Percentiles rank a stretch among this genome's conserved stretches.
phyloP scores from a whole-genome alignment of 441 rosid genomes.

The Euphorbia schlechtendalii region DNA sequence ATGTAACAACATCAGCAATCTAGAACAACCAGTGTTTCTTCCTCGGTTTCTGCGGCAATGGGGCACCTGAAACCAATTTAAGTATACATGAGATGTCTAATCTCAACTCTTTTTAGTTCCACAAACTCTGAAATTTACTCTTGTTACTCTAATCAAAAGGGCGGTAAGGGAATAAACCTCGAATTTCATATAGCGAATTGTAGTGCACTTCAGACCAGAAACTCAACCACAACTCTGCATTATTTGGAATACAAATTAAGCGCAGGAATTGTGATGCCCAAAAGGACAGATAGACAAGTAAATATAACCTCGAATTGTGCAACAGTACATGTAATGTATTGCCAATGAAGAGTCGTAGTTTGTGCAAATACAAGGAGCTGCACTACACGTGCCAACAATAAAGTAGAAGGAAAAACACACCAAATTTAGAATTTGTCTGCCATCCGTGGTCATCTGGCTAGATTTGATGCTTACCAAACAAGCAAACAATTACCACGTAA shows the following conservation, averaged over 20 bases:
- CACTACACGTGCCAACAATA: not conserved
- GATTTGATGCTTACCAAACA: too few relatives aligned
- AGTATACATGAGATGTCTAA: not conserved
- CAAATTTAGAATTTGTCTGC: too few relatives aligned
- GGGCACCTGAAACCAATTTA: slow-evolving; percentile 51
- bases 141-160: not conserved
- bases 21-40: slow-evolving; percentile 95
- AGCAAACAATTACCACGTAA: too few relatives aligned
- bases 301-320: not conserved
- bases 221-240: slow-evolving; percentile 94
- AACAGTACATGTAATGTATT: not conserved
- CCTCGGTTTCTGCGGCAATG: slow-evolving; percentile 62
- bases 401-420: not conserved
- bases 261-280: slow-evolving; percentile 1
- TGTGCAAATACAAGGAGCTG: not conserved
- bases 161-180: slow-evolving; percentile 43
- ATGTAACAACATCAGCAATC: slow-evolving; percentile 16
- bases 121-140: not conserved
- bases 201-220: slow-evolving; percentile 98
- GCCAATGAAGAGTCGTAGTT: not conserved
- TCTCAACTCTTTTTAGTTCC: not conserved
- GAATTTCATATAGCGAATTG: slow-evolving; percentile 80
- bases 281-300: not conserved
- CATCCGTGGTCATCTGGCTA: too few relatives aligned
- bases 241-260: slow-evolving; percentile 13